Base-by-base conservation (phyloP, 371 early-diverging fungal species). In the Mortierella sp. region DNA sequence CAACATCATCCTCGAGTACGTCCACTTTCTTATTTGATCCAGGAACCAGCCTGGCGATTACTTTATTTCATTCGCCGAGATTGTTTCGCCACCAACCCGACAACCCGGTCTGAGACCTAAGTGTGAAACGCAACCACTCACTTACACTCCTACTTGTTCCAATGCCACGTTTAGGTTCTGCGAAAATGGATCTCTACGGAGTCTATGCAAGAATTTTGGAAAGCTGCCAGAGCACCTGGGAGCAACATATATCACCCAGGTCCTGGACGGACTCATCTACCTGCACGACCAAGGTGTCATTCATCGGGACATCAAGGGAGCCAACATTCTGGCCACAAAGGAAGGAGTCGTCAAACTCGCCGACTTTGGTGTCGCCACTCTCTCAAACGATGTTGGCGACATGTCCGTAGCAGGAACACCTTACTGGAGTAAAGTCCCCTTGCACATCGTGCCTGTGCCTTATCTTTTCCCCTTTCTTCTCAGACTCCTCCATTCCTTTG, bases 231-330 rank as follows among this genome's bases (percentile, higher is more conserved):
- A 97, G 84, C 91, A 90, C 61, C 86, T 97, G 43, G 93, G 95
- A 29, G 90, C 93, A 24, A 88, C 94, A 31, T 97, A 96, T 79
- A 92, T 95, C 3, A 87, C 87, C 0, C 97, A 97, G 87, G 93
- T 95, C 37, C 89, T 96, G 19, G 88, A 91, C 4, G 97, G 93
- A 2, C 90, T 97, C 45, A 70, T 88, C 5, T 97, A 96, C 77
- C 86, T 98, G 9, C 98, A 98, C 78, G 92, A 93, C 45, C 94
- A 95, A 85, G 95, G 93, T 52, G 95, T 98, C 37, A 93, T 98
- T 41, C 98, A 98, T 83, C 87, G 98, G 8, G 98, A 98, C 81
- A 92, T 97, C 77, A 98, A 98, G 78, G 93, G 93, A 11, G 95
- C 93, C 81, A 96, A 96, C 79, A 91, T 96, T 16, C 82, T 96